Evolutionary conservation across 306 rosid genomes (phyloP), one percentile per base, ranked within the genome.

Genomic region (Aeschynomene evenia): DNA sequence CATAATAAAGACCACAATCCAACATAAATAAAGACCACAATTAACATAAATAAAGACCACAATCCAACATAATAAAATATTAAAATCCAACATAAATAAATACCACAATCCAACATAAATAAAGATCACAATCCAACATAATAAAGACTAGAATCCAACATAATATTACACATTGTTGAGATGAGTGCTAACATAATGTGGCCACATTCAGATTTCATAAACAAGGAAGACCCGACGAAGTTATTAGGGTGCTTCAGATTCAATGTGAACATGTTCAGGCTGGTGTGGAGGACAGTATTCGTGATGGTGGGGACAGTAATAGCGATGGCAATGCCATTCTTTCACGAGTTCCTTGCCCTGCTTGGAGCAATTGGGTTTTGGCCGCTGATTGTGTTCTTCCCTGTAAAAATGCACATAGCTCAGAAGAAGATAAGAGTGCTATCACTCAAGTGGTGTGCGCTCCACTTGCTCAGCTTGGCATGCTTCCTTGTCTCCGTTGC

Each of bases 301-400:
- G 91, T 82, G 66, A 45, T 62, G 18, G 2, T 77, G 7, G 77
- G 31, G 1, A 71, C 85, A 11, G 0, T 74, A 9, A 21, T 80
- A 2, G 83, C 82, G 1, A 82, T 79, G 82, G 88, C 85, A 0
- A 70, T 87, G 76, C 87, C 90, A 0, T 87, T 85, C 59, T 87
- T 87, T 89, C 76, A 86, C 0, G 84, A 83, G 67, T 76, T 85
- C 69, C 83, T 90, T 2, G 85, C 81, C 2, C 63, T 90, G 3
- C 85, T 87, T n/a, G 95, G 89, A 50, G 89, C 88, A 34, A 6
- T 84, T 3, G 91, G 87, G 15, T 87, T 80, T 36, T 87, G 91
- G 95, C 90, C 90, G 0, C 79, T 85, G 29, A 81, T 77, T 2
- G 83, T 87, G 1, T 87, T 82, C 46, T 79, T 90, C 52, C 94